Evolutionary conservation across 2,329 filamentous ascomycete genomes (phyloP).

Genomic region (Fusarium bactridioides): DNA sequence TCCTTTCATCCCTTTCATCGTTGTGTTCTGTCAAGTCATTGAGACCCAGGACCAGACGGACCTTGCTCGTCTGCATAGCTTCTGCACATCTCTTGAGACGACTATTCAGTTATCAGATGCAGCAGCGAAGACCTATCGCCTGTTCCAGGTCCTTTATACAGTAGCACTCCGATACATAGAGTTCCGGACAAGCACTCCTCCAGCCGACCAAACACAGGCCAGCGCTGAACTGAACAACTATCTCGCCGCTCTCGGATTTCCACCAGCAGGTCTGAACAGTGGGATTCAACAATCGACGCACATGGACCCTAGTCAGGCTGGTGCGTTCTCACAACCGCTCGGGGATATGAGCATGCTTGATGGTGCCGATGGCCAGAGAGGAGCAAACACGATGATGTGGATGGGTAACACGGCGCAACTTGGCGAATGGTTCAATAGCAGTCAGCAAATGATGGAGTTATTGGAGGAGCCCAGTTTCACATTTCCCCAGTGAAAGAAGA

Average conservation of each 20-base stretch:
- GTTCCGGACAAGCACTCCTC: conserved; percentile 51
- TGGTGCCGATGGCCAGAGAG: conserved; percentile 25
- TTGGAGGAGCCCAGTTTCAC: conserved; percentile 43
- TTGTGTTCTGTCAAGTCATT: conserved; percentile 60
- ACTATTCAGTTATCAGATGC: conserved; percentile 56
- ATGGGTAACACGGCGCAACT: conserved; percentile 49
- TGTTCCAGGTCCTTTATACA: conserved; percentile 66
- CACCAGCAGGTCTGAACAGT: conserved; percentile 15
- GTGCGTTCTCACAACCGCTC: conserved; percentile 18
- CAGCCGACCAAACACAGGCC: conserved; percentile 46
- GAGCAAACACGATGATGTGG: conserved; percentile 44
- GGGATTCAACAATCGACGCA: conserved; percentile 29
- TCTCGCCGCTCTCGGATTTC: conserved; percentile 60
- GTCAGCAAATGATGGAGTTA: conserved; percentile 49
- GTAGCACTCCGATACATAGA: conserved; percentile 67
- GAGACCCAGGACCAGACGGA: conserved; percentile 55
- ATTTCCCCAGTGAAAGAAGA: conserved; percentile 31
- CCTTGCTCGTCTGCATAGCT: conserved; percentile 56
- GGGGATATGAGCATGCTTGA: conserved; percentile 18
- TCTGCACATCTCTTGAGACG: conserved; percentile 60
- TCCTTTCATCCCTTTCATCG: conserved; percentile 62
- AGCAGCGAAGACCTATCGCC: conserved; percentile 61
- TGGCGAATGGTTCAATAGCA: conserved; percentile 51
- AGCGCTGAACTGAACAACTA: conserved; percentile 40
- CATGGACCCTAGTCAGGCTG: background rate